Evolutionary conservation across 441 rosid species (phyloP).

Genomic region (Arabidopsis lyrata): DNA sequence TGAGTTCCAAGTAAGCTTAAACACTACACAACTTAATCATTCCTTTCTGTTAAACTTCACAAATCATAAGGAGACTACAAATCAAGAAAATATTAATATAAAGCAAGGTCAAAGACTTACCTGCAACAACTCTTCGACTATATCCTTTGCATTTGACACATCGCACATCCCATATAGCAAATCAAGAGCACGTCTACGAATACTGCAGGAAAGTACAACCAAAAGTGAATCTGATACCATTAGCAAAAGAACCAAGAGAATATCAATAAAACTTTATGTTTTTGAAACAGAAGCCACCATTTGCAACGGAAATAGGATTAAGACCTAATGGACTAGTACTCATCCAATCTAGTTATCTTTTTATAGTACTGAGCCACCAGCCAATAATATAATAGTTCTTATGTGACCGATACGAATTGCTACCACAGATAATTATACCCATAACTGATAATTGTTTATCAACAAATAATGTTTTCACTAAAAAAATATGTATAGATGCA

Average conservation of each 20-base stretch:
- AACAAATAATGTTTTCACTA: no score
- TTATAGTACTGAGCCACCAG: no score
- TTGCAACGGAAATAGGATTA: neutral
- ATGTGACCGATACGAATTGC: no score
- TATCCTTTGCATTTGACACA: constrained; percentile 99
- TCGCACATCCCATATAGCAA: constrained; percentile 99
- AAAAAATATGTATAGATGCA: no score
- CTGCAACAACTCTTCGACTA: constrained; percentile 98
- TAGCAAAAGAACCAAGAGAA: constrained; percentile 16
- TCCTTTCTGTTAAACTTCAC: constrained; percentile 26
- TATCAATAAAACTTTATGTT: constrained; percentile 4
- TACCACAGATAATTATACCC: no score
- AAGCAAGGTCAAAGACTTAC: constrained; percentile 48
- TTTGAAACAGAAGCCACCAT: constrained; percentile 23
- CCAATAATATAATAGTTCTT: no score
- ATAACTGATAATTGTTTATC: no score
- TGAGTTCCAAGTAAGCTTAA: constrained; percentile 31
- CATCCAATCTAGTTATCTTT: constrained; percentile 22
- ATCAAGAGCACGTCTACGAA: constrained; percentile 99
- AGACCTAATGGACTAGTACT: neutral
- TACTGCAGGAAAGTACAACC: constrained; percentile 57
- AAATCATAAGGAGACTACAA: constrained; percentile 13
- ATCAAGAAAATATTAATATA: constrained; percentile 21
- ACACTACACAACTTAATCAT: constrained; percentile 28
- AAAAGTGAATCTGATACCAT: constrained; percentile 10